Percentiles rank a stretch among this genome's conserved stretches.
phyloP scores from a whole-genome alignment of 23 red algal species.

The Gracilaria gracilis region DNA sequence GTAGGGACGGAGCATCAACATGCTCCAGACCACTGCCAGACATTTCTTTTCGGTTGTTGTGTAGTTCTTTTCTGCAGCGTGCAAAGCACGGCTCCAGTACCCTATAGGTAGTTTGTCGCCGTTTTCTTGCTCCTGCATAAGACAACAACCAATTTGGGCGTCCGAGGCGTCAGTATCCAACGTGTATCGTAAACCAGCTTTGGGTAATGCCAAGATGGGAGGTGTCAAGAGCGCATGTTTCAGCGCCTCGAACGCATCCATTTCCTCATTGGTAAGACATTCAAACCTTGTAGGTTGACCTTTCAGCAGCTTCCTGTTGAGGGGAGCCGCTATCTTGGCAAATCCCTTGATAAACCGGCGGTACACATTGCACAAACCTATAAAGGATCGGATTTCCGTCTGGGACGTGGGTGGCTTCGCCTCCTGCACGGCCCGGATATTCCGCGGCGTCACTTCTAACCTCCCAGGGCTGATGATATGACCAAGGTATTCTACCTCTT shows the following conservation, averaged over 20 bases:
- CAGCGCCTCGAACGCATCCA: slow-evolving; percentile 15
- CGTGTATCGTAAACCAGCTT: slow-evolving; percentile 11
- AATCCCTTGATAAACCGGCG: slow-evolving; percentile 50
- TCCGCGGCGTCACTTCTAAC: neutral
- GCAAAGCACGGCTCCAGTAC: slow-evolving; percentile 17
- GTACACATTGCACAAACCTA: slow-evolving; percentile 32
- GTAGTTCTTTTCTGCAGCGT: slow-evolving; percentile 5
- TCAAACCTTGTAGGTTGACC: neutral
- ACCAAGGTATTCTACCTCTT: slow-evolving; percentile 28
- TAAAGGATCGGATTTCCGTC: slow-evolving; percentile 43
- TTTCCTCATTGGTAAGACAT: neutral
- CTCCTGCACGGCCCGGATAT: slow-evolving; percentile 15
- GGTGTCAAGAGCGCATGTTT: neutral
- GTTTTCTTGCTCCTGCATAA: slow-evolving; percentile 29
- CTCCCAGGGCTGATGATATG: slow-evolving; percentile 39
- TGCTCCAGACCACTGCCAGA: slow-evolving; percentile 18
- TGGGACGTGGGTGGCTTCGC: slow-evolving; percentile 3
- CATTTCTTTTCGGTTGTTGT: slow-evolving; percentile 26
- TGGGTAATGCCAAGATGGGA: slow-evolving; percentile 33
- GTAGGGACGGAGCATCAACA: slow-evolving; percentile 30
- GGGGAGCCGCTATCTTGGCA: slow-evolving; percentile 29
- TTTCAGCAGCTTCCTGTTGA: neutral
- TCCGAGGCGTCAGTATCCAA: slow-evolving; percentile 10
- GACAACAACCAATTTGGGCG: slow-evolving; percentile 12
- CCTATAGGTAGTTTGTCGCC: slow-evolving; percentile 40